These are phyloP conservation scores for Peribolospora baueri DNA, from an alignment of 768 basidiomycete species.

Conservation along the genomic window DNA sequence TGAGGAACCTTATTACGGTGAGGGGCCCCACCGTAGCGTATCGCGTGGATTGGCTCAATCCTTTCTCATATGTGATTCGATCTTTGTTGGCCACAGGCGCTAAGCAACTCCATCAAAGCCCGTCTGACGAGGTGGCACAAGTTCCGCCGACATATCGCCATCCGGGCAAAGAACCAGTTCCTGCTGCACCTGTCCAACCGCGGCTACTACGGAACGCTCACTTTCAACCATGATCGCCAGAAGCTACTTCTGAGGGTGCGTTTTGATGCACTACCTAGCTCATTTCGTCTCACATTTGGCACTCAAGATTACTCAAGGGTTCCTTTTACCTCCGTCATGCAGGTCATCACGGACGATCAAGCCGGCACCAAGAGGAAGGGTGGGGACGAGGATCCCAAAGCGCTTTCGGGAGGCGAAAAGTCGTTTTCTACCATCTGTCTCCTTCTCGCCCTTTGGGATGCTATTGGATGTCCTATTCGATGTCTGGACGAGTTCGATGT, in stretches of 20 bases:
- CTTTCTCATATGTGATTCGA: constrained; percentile 1
- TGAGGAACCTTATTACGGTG: constrained; percentile 35
- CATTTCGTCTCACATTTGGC: no score
- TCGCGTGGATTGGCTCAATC: neutral
- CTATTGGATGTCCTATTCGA: constrained; percentile 74
- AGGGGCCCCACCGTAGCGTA: no score
- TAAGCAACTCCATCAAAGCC: constrained; percentile 37
- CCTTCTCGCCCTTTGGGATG: constrained; percentile 83
- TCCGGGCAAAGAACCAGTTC: constrained; percentile 46
- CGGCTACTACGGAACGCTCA: constrained; percentile 26
- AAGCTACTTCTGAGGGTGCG: constrained; percentile 39
- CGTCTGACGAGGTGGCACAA: constrained; percentile 60
- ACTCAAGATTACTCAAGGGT: neutral
- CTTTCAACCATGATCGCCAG: constrained; percentile 52
- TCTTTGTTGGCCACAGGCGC: constrained; percentile 25
- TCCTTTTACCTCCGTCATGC: neutral
- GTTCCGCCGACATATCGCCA: constrained; percentile 68
- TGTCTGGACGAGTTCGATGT: constrained; percentile 99
- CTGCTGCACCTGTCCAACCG: constrained; percentile 56
- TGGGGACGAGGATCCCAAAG: constrained; percentile 54
- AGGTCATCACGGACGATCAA: constrained; percentile 69
- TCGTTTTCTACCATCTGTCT: constrained; percentile 90
- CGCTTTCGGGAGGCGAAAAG: constrained; percentile 81
- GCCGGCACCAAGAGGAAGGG: constrained; percentile 27
- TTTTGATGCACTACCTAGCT: neutral